Percentiles rank a stretch among this genome's conserved stretches.
Evolutionary conservation across 805 yeast genomes (phyloP).

Genomic region (Lipomyces japonicus): DNA sequence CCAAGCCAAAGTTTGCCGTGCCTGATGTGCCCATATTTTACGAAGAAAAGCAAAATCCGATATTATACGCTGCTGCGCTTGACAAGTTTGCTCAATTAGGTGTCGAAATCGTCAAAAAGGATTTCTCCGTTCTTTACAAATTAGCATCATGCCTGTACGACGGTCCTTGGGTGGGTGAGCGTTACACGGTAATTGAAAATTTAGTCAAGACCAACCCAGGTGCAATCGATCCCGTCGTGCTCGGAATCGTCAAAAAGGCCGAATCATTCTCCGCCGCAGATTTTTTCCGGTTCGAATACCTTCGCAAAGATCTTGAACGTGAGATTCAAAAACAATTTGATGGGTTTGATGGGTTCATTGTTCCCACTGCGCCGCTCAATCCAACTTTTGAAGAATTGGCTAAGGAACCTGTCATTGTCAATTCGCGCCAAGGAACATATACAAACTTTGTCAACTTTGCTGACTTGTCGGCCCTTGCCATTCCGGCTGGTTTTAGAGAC

Average conservation of each 20-base stretch:
- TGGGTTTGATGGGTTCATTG: constrained; percentile 69
- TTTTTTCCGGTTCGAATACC: constrained; percentile 79
- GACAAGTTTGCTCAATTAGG: constrained; percentile 50
- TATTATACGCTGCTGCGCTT: constrained; percentile 60
- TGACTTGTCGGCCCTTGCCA: constrained; percentile 84
- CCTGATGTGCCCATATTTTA: constrained; percentile 74
- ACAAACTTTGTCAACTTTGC: constrained; percentile 95
- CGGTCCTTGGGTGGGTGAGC: constrained; percentile 98
- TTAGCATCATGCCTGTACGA: constrained; percentile 87
- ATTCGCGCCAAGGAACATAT: constrained; percentile 96
- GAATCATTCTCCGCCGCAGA: constrained; percentile 75
- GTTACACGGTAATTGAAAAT: constrained; percentile 77
- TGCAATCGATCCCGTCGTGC: constrained; percentile 80
- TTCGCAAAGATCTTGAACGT: constrained; percentile 74
- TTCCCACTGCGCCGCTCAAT: constrained; percentile 92
- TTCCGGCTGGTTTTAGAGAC: constrained; percentile 82
- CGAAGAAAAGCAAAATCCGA: constrained; percentile 75
- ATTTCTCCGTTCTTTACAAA: constrained; percentile 71
- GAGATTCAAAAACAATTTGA: constrained; percentile 53
- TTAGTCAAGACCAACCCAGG: constrained; percentile 67
- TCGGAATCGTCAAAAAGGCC: constrained; percentile 71
- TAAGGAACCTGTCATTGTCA: constrained; percentile 73
- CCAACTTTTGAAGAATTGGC: constrained; percentile 74
- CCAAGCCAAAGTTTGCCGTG: constrained; percentile 65
- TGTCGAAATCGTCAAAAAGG: constrained; percentile 58